phyloP scores from a whole-genome alignment of 768 basidiomycete species.

The Suillus subluteus region DNA sequence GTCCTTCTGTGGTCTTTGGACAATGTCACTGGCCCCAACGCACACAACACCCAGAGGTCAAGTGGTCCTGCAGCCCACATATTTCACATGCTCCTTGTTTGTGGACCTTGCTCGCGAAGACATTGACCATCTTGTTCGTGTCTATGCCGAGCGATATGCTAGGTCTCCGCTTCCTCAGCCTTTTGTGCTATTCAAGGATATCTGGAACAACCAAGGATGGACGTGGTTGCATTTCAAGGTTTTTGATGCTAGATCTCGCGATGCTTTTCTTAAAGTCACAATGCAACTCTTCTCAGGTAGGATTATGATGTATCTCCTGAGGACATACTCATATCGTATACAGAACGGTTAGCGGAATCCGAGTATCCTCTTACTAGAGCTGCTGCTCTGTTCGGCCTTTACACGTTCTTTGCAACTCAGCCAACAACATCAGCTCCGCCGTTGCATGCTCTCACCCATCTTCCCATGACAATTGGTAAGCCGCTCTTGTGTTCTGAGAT shows the following conservation, averaged over 20 bases:
- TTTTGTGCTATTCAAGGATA: constrained; percentile 69
- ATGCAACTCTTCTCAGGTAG: constrained; percentile 70
- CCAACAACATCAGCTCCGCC: constrained; percentile 55
- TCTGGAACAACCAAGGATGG: constrained; percentile 76
- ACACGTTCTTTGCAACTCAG: constrained; percentile 73
- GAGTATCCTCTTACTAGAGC: constrained; percentile 59
- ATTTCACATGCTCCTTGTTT: constrained; percentile 80
- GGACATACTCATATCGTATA: background rate
- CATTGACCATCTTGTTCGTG: constrained; percentile 53
- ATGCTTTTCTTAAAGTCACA: constrained; percentile 61
- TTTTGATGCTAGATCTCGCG: constrained; percentile 67
- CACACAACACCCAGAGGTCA: constrained; percentile 65
- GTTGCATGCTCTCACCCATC: constrained; percentile 52
- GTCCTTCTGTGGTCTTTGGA: background rate
- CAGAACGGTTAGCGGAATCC: constrained; percentile 57
- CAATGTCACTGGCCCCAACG: constrained; percentile 49
- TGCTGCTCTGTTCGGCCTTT: constrained; percentile 68
- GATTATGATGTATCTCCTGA: constrained; percentile 19
- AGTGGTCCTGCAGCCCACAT: constrained; percentile 68
- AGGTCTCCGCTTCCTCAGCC: constrained; percentile 43
- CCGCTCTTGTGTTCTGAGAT: constrained; percentile 16
- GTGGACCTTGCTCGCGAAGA: constrained; percentile 68
- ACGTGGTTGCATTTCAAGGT: constrained; percentile 75
- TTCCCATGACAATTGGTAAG: constrained; percentile 65
- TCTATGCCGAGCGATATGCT: constrained; percentile 55